phyloP scores from a whole-genome alignment of 2,329 filamentous ascomycete species.

The Penicillium sp. region DNA sequence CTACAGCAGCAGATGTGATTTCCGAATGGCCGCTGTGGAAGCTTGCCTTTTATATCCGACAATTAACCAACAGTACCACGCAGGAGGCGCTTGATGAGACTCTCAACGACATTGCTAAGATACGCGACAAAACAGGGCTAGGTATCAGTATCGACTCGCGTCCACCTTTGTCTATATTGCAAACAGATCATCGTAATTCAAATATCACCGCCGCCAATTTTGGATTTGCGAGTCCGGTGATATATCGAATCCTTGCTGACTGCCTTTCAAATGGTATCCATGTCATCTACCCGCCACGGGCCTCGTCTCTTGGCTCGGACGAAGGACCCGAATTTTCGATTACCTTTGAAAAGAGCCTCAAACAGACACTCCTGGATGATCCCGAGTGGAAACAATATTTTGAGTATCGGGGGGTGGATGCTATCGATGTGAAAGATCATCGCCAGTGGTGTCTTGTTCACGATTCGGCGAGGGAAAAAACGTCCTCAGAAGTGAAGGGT shows the following conservation, averaged over 20 bases:
- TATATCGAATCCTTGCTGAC: slow-evolving; percentile 40
- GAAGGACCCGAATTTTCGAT: slow-evolving; percentile 44
- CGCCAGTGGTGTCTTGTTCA: no score
- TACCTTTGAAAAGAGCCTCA: slow-evolving; percentile 40
- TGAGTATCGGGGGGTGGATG: slow-evolving; percentile 44
- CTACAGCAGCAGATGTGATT: slow-evolving; percentile 40
- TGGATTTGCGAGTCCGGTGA: slow-evolving; percentile 41
- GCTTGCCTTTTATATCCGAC: slow-evolving; percentile 44
- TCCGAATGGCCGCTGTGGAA: slow-evolving; percentile 40
- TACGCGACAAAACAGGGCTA: slow-evolving; percentile 44
- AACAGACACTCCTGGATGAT: slow-evolving; percentile 38
- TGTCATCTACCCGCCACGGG: slow-evolving; percentile 37
- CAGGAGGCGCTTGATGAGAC: slow-evolving; percentile 35
- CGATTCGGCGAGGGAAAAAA: no score
- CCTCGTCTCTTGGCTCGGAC: slow-evolving; percentile 28
- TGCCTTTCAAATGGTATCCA: slow-evolving; percentile 28
- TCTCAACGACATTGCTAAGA: slow-evolving; percentile 37
- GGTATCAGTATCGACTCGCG: slow-evolving; percentile 40
- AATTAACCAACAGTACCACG: slow-evolving; percentile 41
- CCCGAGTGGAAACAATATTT: slow-evolving; percentile 43
- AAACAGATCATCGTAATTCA: slow-evolving; percentile 43
- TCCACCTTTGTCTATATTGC: slow-evolving; percentile 41
- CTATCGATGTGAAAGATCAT: background rate
- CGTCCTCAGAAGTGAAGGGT: no score
- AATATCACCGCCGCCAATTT: slow-evolving; percentile 37